A percentile compares a stretch with the other conserved stretches of the same genome.
These are phyloP conservation scores for Plasmodium sp. DNA, from an alignment of 169 alveolate genomes.

Conservation along the genomic window DNA sequence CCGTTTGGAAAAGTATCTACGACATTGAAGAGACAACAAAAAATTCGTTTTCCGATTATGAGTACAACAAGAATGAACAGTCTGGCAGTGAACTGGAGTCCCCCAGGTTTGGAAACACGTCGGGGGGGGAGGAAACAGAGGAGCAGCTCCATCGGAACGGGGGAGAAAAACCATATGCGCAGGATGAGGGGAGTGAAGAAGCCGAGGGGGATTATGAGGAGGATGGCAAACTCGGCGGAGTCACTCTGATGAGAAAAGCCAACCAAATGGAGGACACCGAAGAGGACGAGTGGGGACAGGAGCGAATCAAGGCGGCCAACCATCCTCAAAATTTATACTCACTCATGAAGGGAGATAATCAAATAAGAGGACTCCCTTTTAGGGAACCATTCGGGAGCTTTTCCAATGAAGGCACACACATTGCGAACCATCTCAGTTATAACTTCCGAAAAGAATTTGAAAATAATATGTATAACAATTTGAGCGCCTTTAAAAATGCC, in stretches of 20 bases:
- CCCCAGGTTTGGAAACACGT: slow-evolving; percentile 68
- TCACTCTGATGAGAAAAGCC: not conserved
- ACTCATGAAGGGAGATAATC: not conserved
- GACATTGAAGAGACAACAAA: slow-evolving; percentile 67
- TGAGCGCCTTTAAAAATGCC: slow-evolving; percentile 25
- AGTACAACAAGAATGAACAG: slow-evolving; percentile 27
- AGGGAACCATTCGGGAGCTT: not conserved
- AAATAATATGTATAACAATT: slow-evolving; percentile 60
- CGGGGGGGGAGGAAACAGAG: slow-evolving; percentile 8
- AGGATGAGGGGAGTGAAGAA: not conserved
- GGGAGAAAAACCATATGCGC: not conserved
- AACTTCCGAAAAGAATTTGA: slow-evolving; percentile 50
- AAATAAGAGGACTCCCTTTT: not conserved
- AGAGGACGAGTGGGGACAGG: not conserved
- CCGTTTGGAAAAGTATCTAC: slow-evolving; percentile 59
- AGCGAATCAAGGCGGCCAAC: not conserved
- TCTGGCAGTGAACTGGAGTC: slow-evolving; percentile 35
- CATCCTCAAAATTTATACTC: not conserved
- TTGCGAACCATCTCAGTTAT: slow-evolving; percentile 18
- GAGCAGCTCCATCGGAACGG: not conserved
- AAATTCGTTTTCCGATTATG: slow-evolving; percentile 62
- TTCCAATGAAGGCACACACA: slow-evolving; percentile 1
- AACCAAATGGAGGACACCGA: not conserved
- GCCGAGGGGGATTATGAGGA: not conserved
- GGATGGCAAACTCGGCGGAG: not conserved